Conservation (phyloP, 495 filamentous ascomycete species). For the Physcia stellaris region DNA sequence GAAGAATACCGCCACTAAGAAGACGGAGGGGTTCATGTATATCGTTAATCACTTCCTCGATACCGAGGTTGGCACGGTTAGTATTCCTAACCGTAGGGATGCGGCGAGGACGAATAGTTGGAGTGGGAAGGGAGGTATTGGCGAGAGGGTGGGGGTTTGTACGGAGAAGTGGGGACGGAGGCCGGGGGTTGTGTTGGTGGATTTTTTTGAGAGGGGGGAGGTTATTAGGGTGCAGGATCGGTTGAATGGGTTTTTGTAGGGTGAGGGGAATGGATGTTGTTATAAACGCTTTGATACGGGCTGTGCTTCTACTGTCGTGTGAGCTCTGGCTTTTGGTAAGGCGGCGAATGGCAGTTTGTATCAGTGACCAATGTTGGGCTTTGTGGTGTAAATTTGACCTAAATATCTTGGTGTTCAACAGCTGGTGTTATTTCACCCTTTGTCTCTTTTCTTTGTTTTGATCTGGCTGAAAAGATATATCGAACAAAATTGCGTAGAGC, state of each 20-base stretch:
- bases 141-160: conserved; percentile 39
- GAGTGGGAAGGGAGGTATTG: conserved; percentile 38
- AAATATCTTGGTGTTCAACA: no score
- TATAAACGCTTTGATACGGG: no score
- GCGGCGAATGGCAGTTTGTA: no score
- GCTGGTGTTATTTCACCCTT: no score
- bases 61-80: conserved; percentile 30
- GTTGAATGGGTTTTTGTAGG: conserved; percentile 39
- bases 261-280: background rate
- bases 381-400: no score
- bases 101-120: conserved; percentile 42
- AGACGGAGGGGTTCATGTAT: conserved; percentile 34
- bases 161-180: conserved; percentile 32
- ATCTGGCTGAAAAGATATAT: no score
- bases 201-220: conserved; percentile 50
- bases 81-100: conserved; percentile 39
- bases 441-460: no score
- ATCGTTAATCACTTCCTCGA: conserved; percentile 34
- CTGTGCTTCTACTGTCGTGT: no score
- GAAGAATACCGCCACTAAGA: no score
- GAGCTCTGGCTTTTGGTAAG: no score
- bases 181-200: conserved; percentile 48
- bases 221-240: conserved; percentile 38
- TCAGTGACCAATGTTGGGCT: no score
- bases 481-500: no score